Evolutionary conservation across 306 rosid species (phyloP).

Genomic region (Lupinus albus): DNA sequence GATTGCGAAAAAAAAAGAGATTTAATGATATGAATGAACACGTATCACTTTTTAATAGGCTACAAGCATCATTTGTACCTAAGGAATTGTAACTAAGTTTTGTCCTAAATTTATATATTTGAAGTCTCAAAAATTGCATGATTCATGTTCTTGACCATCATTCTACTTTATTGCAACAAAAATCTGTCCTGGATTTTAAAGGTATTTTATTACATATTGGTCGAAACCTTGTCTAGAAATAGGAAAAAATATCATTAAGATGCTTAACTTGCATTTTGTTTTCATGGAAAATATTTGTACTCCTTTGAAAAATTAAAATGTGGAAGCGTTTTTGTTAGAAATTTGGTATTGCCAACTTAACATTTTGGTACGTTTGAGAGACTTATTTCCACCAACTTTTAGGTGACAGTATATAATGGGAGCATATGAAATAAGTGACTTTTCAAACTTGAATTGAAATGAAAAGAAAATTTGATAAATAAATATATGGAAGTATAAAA

Average conservation of each 20-base stretch:
- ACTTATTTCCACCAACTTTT: no score
- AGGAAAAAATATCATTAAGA: conserved; percentile 1
- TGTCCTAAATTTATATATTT: not conserved
- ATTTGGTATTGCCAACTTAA: conserved; percentile 3
- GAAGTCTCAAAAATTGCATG: conserved; percentile 30
- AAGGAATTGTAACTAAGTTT: no score
- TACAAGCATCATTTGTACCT: no score
- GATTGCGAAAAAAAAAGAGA: no score
- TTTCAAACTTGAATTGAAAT: no score
- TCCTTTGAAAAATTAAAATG: not conserved
- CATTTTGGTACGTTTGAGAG: not conserved
- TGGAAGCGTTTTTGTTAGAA: conserved; percentile 21
- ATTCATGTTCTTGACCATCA: conserved; percentile 31
- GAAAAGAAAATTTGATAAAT: no score
- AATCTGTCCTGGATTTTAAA: conserved; percentile 32
- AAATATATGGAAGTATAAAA: no score
- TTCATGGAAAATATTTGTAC: conserved; percentile 38
- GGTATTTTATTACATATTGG: conserved; percentile 20
- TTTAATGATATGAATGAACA: no score
- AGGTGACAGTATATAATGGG: no score
- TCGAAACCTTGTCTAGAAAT: conserved; percentile 30
- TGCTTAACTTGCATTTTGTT: conserved; percentile 34
- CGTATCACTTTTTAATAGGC: no score
- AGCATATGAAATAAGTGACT: no score
- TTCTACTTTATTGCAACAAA: conserved; percentile 10